A percentile compares a stretch with the other conserved stretches of the same genome.
These are phyloP conservation scores for Sugiyamaella lignohabitans DNA, from an alignment of 805 yeast species.

Conservation along the genomic window DNA sequence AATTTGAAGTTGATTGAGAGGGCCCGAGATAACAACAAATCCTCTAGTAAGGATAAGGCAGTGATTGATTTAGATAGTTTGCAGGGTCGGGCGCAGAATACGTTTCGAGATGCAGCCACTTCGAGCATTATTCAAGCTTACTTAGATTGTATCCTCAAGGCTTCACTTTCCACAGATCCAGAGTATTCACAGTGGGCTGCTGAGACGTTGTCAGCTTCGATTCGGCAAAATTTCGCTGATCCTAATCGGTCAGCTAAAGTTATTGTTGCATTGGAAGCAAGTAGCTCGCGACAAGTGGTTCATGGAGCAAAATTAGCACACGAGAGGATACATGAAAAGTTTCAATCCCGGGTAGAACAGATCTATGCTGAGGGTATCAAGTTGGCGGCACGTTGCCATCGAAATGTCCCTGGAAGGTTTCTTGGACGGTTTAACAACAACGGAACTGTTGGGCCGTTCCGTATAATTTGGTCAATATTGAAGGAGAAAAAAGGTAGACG, in stretches of 20 bases:
- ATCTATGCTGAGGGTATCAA: conserved; percentile 58
- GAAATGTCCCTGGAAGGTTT: neutral
- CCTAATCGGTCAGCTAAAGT: conserved; percentile 53
- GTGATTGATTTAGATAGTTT: conserved; percentile 43
- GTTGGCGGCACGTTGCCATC: conserved; percentile 39
- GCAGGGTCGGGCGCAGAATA: conserved; percentile 46
- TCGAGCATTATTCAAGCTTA: conserved; percentile 66
- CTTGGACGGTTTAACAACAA: conserved; percentile 25
- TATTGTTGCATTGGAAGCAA: conserved; percentile 60
- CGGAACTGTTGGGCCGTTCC: conserved; percentile 27
- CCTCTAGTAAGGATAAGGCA: neutral
- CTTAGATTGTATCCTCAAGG: conserved; percentile 39
- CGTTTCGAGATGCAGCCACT: conserved; percentile 63
- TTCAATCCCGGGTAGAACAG: conserved; percentile 65
- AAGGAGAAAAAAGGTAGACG: conserved; percentile 37
- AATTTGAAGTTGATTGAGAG: conserved; percentile 38
- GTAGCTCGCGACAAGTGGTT: conserved; percentile 39
- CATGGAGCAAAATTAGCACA: conserved; percentile 49
- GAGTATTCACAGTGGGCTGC: conserved; percentile 47
- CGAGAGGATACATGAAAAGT: conserved; percentile 50
- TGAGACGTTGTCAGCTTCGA: conserved; percentile 47
- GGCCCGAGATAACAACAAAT: conserved; percentile 31
- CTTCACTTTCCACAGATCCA: conserved; percentile 44
- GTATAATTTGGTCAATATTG: conserved; percentile 38
- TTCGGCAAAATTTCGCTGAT: conserved; percentile 63